phyloP scores from a whole-genome alignment of 305 asterid genomes.

The Fraxinus nigra region DNA sequence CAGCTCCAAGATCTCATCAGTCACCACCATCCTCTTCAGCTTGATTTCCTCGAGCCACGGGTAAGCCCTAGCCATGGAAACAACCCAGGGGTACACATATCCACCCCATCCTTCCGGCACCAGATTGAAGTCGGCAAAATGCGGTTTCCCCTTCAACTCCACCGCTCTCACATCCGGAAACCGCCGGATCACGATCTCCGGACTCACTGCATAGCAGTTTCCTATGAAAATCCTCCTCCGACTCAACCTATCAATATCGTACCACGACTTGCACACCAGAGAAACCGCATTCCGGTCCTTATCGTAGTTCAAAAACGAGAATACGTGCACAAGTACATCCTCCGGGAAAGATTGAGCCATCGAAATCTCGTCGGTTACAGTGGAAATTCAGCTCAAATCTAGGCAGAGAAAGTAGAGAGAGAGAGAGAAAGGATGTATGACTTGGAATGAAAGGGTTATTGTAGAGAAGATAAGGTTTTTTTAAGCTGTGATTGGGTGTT shows the following conservation, averaged over 20 bases:
- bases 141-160: constrained; percentile 98
- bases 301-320: constrained; percentile 63
- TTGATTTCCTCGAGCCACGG: constrained; percentile 88
- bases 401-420: constrained; percentile 14
- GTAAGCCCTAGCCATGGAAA: constrained; percentile 67
- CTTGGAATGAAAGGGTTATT: constrained; percentile 34
- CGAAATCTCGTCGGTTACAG: constrained; percentile 31
- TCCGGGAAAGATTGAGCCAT: constrained; percentile 95
- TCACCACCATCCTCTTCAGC: constrained; percentile 96
- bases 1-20: constrained; percentile 80
- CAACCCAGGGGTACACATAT: constrained; percentile 72
- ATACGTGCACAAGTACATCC: constrained; percentile 88
- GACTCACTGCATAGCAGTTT: constrained; percentile 87
- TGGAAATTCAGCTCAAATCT: constrained; percentile 46
- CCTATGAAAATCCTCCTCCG: constrained; percentile 80
- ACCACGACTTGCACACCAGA: constrained; percentile 96
- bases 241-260: constrained; percentile 91
- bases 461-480: constrained; percentile 71
- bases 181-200: constrained; percentile 74
- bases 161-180: constrained; percentile 81
- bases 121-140: constrained; percentile 93
- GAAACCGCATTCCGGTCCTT: constrained; percentile 84
- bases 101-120: constrained; percentile 99
- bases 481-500: constrained; percentile 33
- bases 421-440: constrained; percentile 2